phyloP scores from a whole-genome alignment of 768 basidiomycete genomes.

The Lentinula guzmanii region DNA sequence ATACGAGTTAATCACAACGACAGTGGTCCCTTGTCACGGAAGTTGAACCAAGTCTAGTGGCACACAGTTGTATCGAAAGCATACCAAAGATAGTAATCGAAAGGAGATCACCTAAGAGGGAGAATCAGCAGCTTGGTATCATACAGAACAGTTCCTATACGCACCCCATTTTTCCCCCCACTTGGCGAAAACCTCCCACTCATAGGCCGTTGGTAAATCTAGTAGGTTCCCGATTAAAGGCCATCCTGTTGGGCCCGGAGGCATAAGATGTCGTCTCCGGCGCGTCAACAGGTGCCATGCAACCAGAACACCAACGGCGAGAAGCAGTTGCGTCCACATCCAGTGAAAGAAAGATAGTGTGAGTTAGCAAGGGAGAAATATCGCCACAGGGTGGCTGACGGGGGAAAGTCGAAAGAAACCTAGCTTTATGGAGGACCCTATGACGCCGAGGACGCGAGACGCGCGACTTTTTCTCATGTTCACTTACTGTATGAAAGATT shows the following conservation, averaged over 20 bases:
- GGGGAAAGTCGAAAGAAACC: not conserved
- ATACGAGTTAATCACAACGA: slow-evolving; percentile 17
- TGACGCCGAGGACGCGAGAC: not conserved
- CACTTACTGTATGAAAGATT: too few relatives aligned
- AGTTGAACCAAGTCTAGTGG: not conserved
- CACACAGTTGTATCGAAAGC: not conserved
- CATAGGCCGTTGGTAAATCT: slow-evolving; percentile 6
- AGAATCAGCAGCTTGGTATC: not conserved
- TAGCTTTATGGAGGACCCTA: not conserved
- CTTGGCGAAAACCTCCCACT: slow-evolving; percentile 7
- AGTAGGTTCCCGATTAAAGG: slow-evolving; percentile 11
- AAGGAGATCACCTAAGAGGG: slow-evolving; percentile 14
- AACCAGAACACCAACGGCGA: not conserved
- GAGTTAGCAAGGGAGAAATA: not conserved
- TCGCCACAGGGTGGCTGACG: not conserved
- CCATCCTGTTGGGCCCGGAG: slow-evolving; percentile 10
- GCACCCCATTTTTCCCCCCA: slow-evolving; percentile 11
- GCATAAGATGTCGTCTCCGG: not conserved
- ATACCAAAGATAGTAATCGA: slow-evolving; percentile 14
- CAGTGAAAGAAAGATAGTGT: not conserved
- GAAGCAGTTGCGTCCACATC: not conserved
- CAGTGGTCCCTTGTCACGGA: slow-evolving; percentile 7
- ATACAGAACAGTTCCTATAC: not conserved
- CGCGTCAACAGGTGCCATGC: not conserved
- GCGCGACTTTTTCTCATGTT: not conserved